Conservation (phyloP, 2,329 filamentous ascomycete genomes). For the Stagonosporopsis chrysanthemi region DNA sequence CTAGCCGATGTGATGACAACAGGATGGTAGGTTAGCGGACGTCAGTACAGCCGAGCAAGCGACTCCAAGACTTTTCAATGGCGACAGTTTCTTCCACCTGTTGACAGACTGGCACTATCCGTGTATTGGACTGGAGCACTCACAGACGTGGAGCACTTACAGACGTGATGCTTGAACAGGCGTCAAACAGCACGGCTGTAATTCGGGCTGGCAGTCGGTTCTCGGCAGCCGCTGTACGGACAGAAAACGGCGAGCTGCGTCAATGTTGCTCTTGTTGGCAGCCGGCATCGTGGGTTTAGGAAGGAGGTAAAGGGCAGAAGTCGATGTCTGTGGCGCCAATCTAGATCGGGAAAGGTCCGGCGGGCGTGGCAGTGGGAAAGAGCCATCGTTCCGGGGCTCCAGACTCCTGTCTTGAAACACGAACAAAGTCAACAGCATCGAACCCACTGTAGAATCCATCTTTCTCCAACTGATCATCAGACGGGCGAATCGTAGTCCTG, state of each 20-base stretch:
- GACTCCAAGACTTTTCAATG: neutral
- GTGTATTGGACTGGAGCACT: neutral
- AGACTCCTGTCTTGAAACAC: conserved; percentile 12
- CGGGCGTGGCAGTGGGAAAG: conserved; percentile 15
- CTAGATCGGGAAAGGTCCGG: neutral
- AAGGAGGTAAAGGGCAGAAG: conserved; percentile 5
- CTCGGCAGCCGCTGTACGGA: conserved; percentile 1
- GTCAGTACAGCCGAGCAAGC: neutral
- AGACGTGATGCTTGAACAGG: neutral
- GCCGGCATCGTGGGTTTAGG: conserved; percentile 5
- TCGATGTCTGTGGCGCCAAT: neutral
- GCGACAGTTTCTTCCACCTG: neutral
- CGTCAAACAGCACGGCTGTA: neutral
- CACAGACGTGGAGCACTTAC: neutral
- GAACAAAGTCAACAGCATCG: conserved; percentile 1
- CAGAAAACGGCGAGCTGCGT: conserved; percentile 3
- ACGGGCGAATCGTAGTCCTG: neutral
- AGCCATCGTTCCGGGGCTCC: conserved; percentile 14
- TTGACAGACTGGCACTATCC: too few relatives aligned
- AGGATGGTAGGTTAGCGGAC: neutral
- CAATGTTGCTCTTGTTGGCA: neutral
- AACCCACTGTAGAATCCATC: neutral
- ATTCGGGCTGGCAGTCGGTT: neutral
- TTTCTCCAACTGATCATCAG: conserved; percentile 2
- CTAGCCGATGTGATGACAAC: neutral